Evolutionary conservation across 1,284 basidiomycete species (phyloP), one percentile per base, ranked within the genome.

Genomic region (Kwoniella shivajii): DNA sequence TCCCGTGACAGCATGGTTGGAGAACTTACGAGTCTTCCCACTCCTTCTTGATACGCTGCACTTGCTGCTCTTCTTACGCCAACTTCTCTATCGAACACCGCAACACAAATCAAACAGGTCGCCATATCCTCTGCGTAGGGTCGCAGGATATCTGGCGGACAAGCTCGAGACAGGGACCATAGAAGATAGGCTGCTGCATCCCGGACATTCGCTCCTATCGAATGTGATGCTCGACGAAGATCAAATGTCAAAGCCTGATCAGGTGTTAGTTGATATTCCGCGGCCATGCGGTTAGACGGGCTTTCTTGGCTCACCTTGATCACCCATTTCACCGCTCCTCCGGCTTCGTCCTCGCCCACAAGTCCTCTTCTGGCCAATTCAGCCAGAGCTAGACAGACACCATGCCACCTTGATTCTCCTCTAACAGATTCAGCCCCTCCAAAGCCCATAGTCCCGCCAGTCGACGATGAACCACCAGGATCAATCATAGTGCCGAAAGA

Each of bases 31-130:
- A 89, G 88, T 67, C 96, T 82, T 9, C 96, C 96, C 38, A 98
- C 96, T 68, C 89, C 88, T 77, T 99, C 96, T 75, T 99, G 96
- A 74, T 92, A 99, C 3, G 95, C 92, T 9, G 96, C 96, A 76
- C 94, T 98, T 2, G 95, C 93, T 4, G 96, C 96, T 60, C 96
- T 81, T n/a, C 96, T 84, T 47, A 99, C 92, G 57, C 92, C 90
- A 13, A 98, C 87, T 72, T 99, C 96, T 27, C 96, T 84, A 78
- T 99, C 96, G 66, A 88, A 92, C 36, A 92, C 80, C 0, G 94
- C 85, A 4, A 92, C 89, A 10, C 85, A 83, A 7, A 88, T 85
- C 50, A 99, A 82, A 26, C 81, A 80, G 34, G 83, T 84, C 1
- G 94, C 88, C 20, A 96, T 83, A 42, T 80, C 78, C 10, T 80